Percentiles rank a stretch among this genome's conserved stretches.
Conservation (phyloP, 345 rosid genomes). For the Diplotaxis tenuifolia region DNA sequence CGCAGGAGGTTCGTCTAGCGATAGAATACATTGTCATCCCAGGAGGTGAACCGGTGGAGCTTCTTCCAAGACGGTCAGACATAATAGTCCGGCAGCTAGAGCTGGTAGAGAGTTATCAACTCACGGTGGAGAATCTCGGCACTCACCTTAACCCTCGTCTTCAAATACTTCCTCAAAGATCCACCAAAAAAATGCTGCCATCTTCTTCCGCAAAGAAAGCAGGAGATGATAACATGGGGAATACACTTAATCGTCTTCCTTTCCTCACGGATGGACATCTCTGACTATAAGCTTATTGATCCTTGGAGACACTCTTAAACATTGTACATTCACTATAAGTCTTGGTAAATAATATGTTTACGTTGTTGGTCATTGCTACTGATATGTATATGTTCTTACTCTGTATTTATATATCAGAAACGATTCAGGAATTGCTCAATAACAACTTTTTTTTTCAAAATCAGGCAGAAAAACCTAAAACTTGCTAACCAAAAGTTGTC, state of each 20-base stretch:
- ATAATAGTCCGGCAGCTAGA: constrained; percentile 84
- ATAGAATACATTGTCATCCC: constrained; percentile 94
- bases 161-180: constrained; percentile 81
- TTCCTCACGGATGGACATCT: constrained; percentile 58
- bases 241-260: constrained; percentile 62
- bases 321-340: constrained; percentile 26
- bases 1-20: constrained; percentile 84
- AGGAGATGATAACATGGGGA: constrained; percentile 41
- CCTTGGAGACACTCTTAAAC: constrained; percentile 21
- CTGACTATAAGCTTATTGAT: constrained; percentile 24
- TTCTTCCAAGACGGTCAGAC: constrained; percentile 83
- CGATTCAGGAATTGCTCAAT: no score
- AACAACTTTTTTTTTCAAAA: no score
- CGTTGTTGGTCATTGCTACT: constrained; percentile 21
- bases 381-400: not conserved
- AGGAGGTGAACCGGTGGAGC: constrained; percentile 94
- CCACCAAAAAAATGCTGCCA: constrained; percentile 47
- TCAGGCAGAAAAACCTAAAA: no score
- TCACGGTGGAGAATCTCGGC: constrained; percentile 82
- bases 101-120: constrained; percentile 85
- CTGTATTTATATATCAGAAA: no score
- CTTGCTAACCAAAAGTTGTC: no score
- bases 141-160: constrained; percentile 73
- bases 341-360: constrained; percentile 26
- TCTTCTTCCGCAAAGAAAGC: constrained; percentile 30